Conservation (phyloP, 2,329 filamentous ascomycete species). For the Alternaria arborescens region DNA sequence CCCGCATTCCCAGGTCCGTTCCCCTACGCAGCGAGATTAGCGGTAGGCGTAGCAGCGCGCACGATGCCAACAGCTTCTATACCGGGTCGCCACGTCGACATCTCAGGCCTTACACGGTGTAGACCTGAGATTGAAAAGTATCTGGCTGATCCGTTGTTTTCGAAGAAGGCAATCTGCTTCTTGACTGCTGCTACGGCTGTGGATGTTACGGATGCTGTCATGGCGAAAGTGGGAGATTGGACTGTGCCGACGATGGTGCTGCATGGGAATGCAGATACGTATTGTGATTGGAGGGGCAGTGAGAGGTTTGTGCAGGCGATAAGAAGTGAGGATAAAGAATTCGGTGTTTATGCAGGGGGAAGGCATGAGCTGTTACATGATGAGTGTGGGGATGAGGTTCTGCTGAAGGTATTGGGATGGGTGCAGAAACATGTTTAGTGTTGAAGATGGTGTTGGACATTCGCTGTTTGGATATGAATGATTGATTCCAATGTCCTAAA, state of each 20-base stretch:
- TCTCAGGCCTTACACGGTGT: not conserved
- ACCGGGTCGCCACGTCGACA: not conserved
- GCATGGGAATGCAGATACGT: conserved; percentile 15
- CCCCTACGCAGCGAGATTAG: not conserved
- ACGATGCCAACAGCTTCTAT: not conserved
- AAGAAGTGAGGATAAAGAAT: conserved; percentile 2
- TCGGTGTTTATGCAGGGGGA: conserved; percentile 10
- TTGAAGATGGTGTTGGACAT: not conserved
- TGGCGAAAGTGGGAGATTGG: not conserved
- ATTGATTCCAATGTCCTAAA: not conserved
- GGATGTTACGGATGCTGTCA: conserved; percentile 7
- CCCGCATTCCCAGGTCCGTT: not conserved
- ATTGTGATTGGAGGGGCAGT: conserved; percentile 16
- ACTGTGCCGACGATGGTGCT: conserved; percentile 12
- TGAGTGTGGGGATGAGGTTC: conserved; percentile 10
- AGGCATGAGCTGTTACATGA: conserved; percentile 18
- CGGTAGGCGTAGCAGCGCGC: not conserved
- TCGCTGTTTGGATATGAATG: not conserved
- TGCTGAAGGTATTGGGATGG: conserved; percentile 8
- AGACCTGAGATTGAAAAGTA: not conserved
- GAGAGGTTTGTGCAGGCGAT: conserved; percentile 9
- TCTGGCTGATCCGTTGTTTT: not conserved
- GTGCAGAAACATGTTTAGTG: not conserved
- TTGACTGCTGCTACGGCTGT: conserved; percentile 13
- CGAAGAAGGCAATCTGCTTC: conserved; percentile 7